Evolutionary conservation across 163 green algal genomes (phyloP).

Genomic region (Smithsoniella earleae): DNA sequence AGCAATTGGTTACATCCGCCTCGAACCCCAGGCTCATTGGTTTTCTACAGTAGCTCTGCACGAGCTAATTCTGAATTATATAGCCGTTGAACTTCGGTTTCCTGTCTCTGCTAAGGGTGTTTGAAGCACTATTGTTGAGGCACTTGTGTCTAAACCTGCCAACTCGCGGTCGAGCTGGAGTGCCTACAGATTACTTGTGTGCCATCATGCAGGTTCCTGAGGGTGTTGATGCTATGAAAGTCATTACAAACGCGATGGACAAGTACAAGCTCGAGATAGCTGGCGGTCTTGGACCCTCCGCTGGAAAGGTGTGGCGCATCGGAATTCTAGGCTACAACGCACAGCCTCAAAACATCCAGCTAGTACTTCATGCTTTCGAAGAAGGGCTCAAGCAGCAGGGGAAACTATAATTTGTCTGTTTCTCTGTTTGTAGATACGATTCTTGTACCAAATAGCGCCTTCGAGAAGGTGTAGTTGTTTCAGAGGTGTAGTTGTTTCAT

Average conservation of each 20-base stretch:
- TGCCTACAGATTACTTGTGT: too few species aligned
- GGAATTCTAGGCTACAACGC: conserved; percentile 87
- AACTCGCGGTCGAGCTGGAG: too few species aligned
- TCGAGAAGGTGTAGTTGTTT: not conserved
- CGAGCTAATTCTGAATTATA: too few species aligned
- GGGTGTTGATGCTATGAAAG: conserved; percentile 66
- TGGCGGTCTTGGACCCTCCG: conserved; percentile 73
- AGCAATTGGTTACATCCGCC: too few species aligned
- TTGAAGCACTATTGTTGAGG: too few species aligned
- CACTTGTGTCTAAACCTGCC: too few species aligned
- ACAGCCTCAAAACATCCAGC: conserved; percentile 63
- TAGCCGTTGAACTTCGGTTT: too few species aligned
- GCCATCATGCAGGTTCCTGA: conserved; percentile 64
- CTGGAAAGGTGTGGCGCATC: conserved; percentile 77
- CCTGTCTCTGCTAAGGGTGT: too few species aligned
- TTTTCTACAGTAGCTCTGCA: too few species aligned
- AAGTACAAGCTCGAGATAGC: conserved; percentile 88
- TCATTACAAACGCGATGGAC: conserved; percentile 82
- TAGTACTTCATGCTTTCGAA: conserved; percentile 75
- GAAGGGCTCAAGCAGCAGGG: conserved; percentile 76
- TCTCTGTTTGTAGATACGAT: not conserved
- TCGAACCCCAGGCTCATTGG: too few species aligned
- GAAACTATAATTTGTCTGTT: not conserved
- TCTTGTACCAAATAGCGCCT: not conserved
- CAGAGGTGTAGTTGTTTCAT: not conserved